Conservation (phyloP, 306 rosid species). For the Senna siamea region DNA sequence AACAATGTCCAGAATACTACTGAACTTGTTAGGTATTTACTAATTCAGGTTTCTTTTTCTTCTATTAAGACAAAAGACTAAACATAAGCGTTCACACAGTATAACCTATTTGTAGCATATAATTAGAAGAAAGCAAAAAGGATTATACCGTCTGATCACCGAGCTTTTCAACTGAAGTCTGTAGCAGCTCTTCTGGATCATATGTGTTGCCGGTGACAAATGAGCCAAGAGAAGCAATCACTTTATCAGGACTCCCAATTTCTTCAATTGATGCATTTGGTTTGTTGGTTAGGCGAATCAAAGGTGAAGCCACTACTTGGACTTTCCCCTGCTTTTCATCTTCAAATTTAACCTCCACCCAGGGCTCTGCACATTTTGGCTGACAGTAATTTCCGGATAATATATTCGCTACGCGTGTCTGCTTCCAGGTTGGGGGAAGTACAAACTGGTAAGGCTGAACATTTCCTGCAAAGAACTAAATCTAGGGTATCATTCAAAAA, state of each 20-base stretch:
- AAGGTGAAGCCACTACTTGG: slow-evolving; percentile 92
- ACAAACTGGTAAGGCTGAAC: slow-evolving; percentile 95
- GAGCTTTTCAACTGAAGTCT: slow-evolving; percentile 74
- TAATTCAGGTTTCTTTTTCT: slow-evolving; percentile 13
- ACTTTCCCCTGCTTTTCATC: slow-evolving; percentile 90
- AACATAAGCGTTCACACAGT: not conserved
- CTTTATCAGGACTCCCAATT: slow-evolving; percentile 83
- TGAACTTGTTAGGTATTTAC: not conserved
- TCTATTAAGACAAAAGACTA: slow-evolving; percentile 1
- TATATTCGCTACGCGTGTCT: slow-evolving; percentile 82
- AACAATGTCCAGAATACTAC: slow-evolving; percentile 1
- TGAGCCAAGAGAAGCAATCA: slow-evolving; percentile 96
- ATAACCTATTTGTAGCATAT: not conserved
- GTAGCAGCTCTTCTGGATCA: slow-evolving; percentile 90
- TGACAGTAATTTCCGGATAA: slow-evolving; percentile 98
- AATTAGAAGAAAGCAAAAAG: slow-evolving; percentile 16
- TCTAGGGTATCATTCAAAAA: slow-evolving; percentile 58
- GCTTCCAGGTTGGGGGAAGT: slow-evolving; percentile 95
- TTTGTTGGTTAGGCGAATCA: slow-evolving; percentile 88
- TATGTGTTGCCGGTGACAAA: slow-evolving; percentile 86
- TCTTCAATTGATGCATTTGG: slow-evolving; percentile 93
- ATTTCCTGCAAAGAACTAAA: slow-evolving; percentile 89
- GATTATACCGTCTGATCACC: slow-evolving; percentile 78
- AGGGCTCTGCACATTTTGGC: slow-evolving; percentile 98
- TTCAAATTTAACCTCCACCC: slow-evolving; percentile 97